Percentiles rank a stretch among this genome's conserved stretches.
These are phyloP conservation scores for Extremus antarcticus DNA, from an alignment of 495 filamentous ascomycete genomes.

Conservation along the genomic window DNA sequence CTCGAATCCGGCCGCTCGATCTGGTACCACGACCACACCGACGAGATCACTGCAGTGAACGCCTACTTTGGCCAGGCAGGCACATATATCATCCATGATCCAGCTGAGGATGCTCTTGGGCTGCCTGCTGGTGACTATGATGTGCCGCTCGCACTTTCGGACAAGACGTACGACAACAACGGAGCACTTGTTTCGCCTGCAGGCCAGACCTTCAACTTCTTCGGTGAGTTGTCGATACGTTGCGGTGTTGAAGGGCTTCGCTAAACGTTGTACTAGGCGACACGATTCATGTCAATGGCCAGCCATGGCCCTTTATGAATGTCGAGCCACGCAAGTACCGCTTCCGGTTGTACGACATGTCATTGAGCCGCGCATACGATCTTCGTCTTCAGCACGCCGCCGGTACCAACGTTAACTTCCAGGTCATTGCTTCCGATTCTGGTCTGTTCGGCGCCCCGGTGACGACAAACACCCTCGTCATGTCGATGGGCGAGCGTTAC, in stretches of 20 bases:
- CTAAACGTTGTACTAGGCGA: too few relatives aligned
- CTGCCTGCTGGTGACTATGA: conserved; percentile 42
- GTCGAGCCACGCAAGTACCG: conserved; percentile 51
- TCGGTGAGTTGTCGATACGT: too few relatives aligned
- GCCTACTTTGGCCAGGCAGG: conserved; percentile 19
- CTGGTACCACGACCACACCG: conserved; percentile 51
- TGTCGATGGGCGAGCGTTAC: conserved; percentile 46
- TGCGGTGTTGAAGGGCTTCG: too few relatives aligned
- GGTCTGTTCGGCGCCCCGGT: conserved; percentile 36
- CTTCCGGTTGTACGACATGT: conserved; percentile 40
- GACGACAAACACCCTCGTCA: conserved; percentile 27
- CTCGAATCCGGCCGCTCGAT: conserved; percentile 37
- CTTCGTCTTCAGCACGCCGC: conserved; percentile 33
- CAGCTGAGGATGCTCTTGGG: conserved; percentile 34
- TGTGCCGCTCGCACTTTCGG: conserved; percentile 38
- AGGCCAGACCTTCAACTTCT: conserved; percentile 35
- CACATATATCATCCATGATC: conserved; percentile 32
- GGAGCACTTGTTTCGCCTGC: conserved; percentile 36
- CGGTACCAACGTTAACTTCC: conserved; percentile 32
- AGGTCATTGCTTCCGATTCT: conserved; percentile 46
- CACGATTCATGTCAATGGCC: conserved; percentile 45
- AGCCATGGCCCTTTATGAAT: conserved; percentile 43
- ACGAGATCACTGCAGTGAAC: conserved; percentile 20
- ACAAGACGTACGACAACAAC: conserved; percentile 40
- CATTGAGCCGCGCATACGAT: conserved; percentile 39